Conservation (phyloP, 2,329 filamentous ascomycete species). For the Xylariaceae sp. region DNA sequence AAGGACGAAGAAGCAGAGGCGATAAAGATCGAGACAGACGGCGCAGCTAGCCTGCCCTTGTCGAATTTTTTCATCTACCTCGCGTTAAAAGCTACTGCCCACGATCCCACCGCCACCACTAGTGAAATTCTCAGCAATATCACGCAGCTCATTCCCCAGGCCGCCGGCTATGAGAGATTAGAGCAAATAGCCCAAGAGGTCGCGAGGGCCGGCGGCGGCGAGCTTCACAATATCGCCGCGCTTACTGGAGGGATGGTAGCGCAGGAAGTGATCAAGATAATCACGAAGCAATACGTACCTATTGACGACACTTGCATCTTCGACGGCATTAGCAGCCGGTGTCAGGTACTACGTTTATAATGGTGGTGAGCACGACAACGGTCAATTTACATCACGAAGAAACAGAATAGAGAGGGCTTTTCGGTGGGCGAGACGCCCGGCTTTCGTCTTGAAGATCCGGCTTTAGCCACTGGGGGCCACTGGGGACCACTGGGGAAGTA, state of each 20-base stretch:
- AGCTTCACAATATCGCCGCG: slow-evolving; percentile 88
- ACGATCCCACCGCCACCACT: slow-evolving; percentile 39
- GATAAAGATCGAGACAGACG: slow-evolving; percentile 33
- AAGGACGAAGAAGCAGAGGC: slow-evolving; percentile 49
- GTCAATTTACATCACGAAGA: slow-evolving; percentile 16
- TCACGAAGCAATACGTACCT: slow-evolving; percentile 67
- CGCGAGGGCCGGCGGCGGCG: slow-evolving; percentile 70
- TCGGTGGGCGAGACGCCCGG: slow-evolving; percentile 27
- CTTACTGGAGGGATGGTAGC: slow-evolving; percentile 86
- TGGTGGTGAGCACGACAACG: slow-evolving; percentile 20
- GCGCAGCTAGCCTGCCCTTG: slow-evolving; percentile 38
- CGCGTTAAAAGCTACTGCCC: slow-evolving; percentile 52
- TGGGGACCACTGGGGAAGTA: slow-evolving; percentile 19
- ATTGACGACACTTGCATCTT: slow-evolving; percentile 67
- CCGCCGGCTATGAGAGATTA: slow-evolving; percentile 46
- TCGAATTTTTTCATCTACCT: slow-evolving; percentile 67
- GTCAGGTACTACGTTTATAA: slow-evolving; percentile 52
- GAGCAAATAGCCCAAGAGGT: slow-evolving; percentile 57
- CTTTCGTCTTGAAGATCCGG: slow-evolving; percentile 30
- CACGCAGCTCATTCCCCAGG: slow-evolving; percentile 40
- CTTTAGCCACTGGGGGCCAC: slow-evolving; percentile 25
- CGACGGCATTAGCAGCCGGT: slow-evolving; percentile 60
- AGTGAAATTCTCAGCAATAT: slow-evolving; percentile 50
- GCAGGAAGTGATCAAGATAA: slow-evolving; percentile 93
- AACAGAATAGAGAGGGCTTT: slow-evolving; percentile 13